Base-by-base conservation (phyloP, 768 basidiomycete species). In the Amanita muscaria region DNA sequence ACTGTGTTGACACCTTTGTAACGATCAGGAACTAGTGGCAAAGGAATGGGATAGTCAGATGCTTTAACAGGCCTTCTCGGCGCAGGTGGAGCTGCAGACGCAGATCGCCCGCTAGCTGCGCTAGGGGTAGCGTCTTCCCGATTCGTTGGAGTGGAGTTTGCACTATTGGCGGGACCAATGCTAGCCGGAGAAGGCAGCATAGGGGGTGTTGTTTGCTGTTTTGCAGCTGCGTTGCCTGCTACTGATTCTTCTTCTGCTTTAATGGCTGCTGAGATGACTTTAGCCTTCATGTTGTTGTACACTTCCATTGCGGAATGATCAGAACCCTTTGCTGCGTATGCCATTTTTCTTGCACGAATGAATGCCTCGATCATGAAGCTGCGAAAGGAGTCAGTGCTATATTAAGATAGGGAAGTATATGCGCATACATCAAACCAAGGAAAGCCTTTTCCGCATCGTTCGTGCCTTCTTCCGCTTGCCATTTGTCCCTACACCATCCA, bases 131-230 rank as follows among this genome's bases (percentile, higher is more conserved):
- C 67, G 25, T 66, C 71, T 38, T 77, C 73, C 42, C 75, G 73
- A 49, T 71, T 77, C 29, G 76, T 79, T 7, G 86, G 86, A 0
- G 85, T 88, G 11, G 85, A 88, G 51, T 83, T 85, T 42, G 83
- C 77, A 54, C 85, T 88, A 52, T 70, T 79, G 5, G 76, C 67
- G 12, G 80, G 68, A 10, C 69, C 76, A 46, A 80, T 79, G 57
- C 80, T 83, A 8, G 79, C 83, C 2, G 83, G 83, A 27, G 84
- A 87, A 29, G 84, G 86, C 35, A 88, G 76, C 86, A 86, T 86
- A 24, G 77, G 76, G 24, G 83, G 83, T 0, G 80, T 79, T 5
- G 62, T 56, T 42, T 71, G 65, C 5, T 63, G 56, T 51, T 69
- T 72, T 47, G 62, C 56, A 49, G 57, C 60, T 10, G 60, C 48